A percentile compares a stretch with the other conserved stretches of the same genome.
phyloP scores from a whole-genome alignment of 2,329 filamentous ascomycete species.

The Neonectria punicea region DNA sequence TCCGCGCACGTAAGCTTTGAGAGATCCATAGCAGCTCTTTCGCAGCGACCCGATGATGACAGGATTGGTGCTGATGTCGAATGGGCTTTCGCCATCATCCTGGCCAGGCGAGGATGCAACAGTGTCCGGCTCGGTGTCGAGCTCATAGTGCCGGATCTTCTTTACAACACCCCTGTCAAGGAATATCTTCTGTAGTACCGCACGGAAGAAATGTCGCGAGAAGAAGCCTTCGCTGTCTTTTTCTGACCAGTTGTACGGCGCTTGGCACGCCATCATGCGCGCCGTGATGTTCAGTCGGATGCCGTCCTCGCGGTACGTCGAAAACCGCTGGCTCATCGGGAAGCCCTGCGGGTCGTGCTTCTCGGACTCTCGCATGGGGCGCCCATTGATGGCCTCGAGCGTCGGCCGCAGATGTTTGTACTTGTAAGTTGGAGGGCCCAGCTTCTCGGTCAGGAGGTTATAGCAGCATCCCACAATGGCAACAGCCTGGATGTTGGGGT shows the following conservation, averaged over 20 bases:
- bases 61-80: constrained; percentile 74
- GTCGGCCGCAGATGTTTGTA: constrained; percentile 78
- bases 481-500: constrained; percentile 86
- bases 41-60: constrained; percentile 87
- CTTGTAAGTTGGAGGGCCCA: constrained; percentile 89
- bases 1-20: constrained; percentile 81
- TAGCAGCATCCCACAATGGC: constrained; percentile 99
- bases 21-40: constrained; percentile 81
- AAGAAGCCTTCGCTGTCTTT: constrained; percentile 89
- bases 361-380: constrained; percentile 73
- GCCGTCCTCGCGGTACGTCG: constrained; percentile 67
- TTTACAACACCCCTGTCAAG: constrained; percentile 83
- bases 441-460: constrained; percentile 91
- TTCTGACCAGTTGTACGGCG: constrained; percentile 89
- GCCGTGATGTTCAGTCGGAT: constrained; percentile 94
- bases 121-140: constrained; percentile 39
- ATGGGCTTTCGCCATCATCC: constrained; percentile 51
- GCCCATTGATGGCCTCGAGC: constrained; percentile 73
- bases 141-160: constrained; percentile 59
- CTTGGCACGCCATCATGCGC: constrained; percentile 98
- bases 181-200: constrained; percentile 91
- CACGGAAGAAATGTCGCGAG: constrained; percentile 90
- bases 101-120: constrained; percentile 21
- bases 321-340: constrained; percentile 83
- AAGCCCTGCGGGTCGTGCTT: constrained; percentile 91